Conservation (phyloP, 768 basidiomycete species). For the Lepiota venenata region DNA sequence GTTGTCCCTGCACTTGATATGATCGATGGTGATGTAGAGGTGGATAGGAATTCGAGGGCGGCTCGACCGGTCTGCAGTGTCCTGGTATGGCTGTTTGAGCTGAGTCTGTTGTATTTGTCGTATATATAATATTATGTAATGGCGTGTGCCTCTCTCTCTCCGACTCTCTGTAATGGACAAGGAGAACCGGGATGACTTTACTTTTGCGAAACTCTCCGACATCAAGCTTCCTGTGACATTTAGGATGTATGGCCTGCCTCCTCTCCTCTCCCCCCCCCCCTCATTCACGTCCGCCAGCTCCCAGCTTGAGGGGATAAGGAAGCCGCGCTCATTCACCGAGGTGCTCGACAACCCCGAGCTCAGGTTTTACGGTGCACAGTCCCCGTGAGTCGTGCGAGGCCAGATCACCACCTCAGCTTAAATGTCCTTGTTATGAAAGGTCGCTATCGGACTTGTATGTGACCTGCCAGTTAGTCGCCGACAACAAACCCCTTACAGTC, state of each 20-base stretch:
- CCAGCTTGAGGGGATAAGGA: conserved; percentile 81
- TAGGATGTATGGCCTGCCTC: conserved; percentile 57
- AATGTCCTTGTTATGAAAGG: conserved; percentile 45
- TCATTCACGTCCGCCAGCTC: conserved; percentile 43
- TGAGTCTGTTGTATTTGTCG: not conserved
- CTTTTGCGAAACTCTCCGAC: conserved; percentile 88
- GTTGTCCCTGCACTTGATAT: not conserved
- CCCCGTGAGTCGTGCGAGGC: conserved; percentile 53
- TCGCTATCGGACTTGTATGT: conserved; percentile 91
- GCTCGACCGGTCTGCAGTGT: too few species aligned
- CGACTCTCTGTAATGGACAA: conserved; percentile 38
- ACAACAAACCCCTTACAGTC: conserved; percentile 91
- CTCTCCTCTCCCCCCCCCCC: not conserved
- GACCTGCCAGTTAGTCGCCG: conserved; percentile 86
- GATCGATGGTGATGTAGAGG: too few species aligned
- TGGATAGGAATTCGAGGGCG: not conserved
- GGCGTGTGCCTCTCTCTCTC: not conserved
- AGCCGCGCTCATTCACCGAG: conserved; percentile 70
- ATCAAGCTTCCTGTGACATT: conserved; percentile 86
- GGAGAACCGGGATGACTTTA: conserved; percentile 80
- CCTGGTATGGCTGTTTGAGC: not conserved
- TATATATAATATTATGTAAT: not conserved
- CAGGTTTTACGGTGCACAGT: conserved; percentile 79
- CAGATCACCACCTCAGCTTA: conserved; percentile 13
- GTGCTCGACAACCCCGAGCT: conserved; percentile 81